Base-by-base conservation (phyloP, 1,284 basidiomycete species). In the Amylostereum areolatum region DNA sequence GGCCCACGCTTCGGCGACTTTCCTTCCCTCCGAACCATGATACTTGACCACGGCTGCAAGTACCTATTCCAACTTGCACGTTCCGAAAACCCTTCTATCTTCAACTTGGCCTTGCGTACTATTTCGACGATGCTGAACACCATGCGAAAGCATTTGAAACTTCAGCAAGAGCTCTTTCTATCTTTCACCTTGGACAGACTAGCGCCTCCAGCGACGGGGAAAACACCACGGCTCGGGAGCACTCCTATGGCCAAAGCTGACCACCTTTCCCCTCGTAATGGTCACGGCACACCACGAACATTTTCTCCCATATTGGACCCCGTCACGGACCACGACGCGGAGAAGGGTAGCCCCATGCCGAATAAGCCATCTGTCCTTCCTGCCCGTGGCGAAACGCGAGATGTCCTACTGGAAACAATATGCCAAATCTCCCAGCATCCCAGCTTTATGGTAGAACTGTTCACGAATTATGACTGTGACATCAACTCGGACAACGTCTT, bases 401-500 rank as follows among this genome's bases (percentile, higher is more conserved):
- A 97, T 62, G 70, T 99, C 50, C 84, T 97, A 61, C 73, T 99
- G 51, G 97, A 98, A 67, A 89, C 89, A 2, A 70, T 99, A 30
- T 80, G 80, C 45, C 85, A 92, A 52, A 81, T 97, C 45, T 85
- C 88, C 30, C 76, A 85, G 4, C 80, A 87, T 58, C 80, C 88
- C 1, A 88, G 86, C 60, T 95, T 96, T 68, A 92, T 97, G 86
- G 92, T 97, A 42, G 92, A 97, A 62, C 73, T 98, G 8, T 99
- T 92, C 73, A 78, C 85, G 51, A 99, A 99, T 66, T 99, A 97
- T 66, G 97, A 99, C 65, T 98, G 94, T 64, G 91, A 97, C 60
- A 84, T 90, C 55, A 95, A 98, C 62, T 95, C 91, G 66, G 95
- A 98, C 70, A 95, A 99, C 64, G 70, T 99, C 51, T 97, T 96